Percentiles rank a stretch among this genome's conserved stretches.
Evolutionary conservation across 495 filamentous ascomycete genomes (phyloP).

Genomic region (Aspergillus coremiiformis): DNA sequence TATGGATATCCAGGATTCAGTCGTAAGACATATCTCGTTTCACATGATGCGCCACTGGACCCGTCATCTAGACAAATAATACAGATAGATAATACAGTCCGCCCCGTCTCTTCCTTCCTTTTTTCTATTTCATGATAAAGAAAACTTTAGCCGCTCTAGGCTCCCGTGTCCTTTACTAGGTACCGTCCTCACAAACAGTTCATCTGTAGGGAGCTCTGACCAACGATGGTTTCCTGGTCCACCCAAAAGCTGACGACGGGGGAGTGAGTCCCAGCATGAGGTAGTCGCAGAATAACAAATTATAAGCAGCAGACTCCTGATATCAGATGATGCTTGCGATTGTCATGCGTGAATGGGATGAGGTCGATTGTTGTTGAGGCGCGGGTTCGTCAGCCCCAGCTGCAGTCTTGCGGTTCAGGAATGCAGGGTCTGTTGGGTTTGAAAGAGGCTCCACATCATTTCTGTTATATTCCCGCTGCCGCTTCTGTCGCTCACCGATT

Average conservation of each 20-base stretch:
- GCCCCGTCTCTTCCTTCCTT: too few species aligned
- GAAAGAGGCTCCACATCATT: slow-evolving; percentile 6
- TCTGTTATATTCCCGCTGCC: slow-evolving; percentile 12
- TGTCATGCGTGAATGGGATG: slow-evolving; percentile 56
- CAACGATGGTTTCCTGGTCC: neutral
- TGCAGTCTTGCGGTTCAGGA: slow-evolving; percentile 29
- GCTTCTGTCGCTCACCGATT: slow-evolving; percentile 31
- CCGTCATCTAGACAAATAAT: slow-evolving; percentile 1
- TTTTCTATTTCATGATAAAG: neutral
- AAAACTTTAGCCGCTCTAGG: neutral
- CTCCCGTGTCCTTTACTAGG: neutral
- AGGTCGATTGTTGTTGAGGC: slow-evolving; percentile 28
- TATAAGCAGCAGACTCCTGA: neutral
- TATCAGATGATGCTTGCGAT: slow-evolving; percentile 69
- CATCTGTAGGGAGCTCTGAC: neutral
- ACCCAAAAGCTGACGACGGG: neutral
- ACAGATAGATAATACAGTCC: neutral
- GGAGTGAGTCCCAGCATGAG: neutral
- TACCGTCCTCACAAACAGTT: neutral
- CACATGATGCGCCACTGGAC: slow-evolving; percentile 11
- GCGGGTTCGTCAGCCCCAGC: slow-evolving; percentile 33
- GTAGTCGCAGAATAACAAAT: neutral
- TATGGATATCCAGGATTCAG: neutral
- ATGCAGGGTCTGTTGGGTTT: slow-evolving; percentile 21
- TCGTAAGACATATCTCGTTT: slow-evolving; percentile 18